phyloP scores from a whole-genome alignment of 805 yeast species.

The Kodamaea restingae region DNA sequence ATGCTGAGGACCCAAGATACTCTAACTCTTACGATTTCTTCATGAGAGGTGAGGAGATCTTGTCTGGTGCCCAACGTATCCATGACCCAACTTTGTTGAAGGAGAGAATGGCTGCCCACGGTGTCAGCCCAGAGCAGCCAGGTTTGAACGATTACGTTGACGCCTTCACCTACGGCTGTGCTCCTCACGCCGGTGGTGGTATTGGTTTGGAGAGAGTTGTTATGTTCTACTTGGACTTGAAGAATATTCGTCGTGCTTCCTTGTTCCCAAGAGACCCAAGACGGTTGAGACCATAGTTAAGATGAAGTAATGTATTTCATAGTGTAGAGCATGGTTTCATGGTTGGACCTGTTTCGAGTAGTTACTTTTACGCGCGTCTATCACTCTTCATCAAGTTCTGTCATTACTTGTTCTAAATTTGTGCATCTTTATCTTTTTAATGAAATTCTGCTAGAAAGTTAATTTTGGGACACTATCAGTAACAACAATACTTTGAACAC shows the following conservation, averaged over 20 bases:
- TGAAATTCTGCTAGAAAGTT: too few species aligned
- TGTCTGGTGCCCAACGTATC: slow-evolving; percentile 99
- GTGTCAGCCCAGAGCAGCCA: slow-evolving; percentile 70
- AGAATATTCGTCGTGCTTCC: slow-evolving; percentile 97
- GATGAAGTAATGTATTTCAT: background rate
- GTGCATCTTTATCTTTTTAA: too few species aligned
- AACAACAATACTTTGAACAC: too few species aligned
- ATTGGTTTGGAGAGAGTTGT: slow-evolving; percentile 98
- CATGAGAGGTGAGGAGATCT: slow-evolving; percentile 99
- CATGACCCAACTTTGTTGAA: slow-evolving; percentile 84
- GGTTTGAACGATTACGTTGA: slow-evolving; percentile 90
- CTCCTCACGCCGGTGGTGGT: slow-evolving; percentile 99
- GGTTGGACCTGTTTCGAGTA: background rate
- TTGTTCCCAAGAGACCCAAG: slow-evolving; percentile 98
- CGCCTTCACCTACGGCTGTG: slow-evolving; percentile 91
- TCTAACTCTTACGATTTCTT: slow-evolving; percentile 98
- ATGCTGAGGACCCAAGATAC: slow-evolving; percentile 83
- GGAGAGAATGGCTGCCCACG: slow-evolving; percentile 81
- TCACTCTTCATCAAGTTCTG: too few species aligned
- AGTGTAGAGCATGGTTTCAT: background rate
- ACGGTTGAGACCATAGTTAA: slow-evolving; percentile 73
- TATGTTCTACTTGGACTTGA: slow-evolving; percentile 95
- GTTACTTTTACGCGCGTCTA: too few species aligned
- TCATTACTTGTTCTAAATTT: background rate
- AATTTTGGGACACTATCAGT: background rate